Conservation (phyloP, 306 rosid species). For the Cicer arietinum region DNA sequence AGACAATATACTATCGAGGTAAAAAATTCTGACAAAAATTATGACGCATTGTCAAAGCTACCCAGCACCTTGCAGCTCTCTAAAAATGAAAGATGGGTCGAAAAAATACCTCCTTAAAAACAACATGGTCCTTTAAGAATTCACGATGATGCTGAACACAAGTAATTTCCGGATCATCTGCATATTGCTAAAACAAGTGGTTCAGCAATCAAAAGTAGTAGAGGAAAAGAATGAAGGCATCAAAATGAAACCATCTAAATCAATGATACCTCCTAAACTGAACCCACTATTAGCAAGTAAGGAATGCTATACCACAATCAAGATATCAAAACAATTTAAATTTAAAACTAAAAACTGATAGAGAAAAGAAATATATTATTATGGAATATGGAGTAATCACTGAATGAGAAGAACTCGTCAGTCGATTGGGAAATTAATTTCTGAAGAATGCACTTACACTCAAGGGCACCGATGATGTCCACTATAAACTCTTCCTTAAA, state of each 20-base stretch:
- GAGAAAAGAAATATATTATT: neutral
- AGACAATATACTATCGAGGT: conserved; percentile 7
- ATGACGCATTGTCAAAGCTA: conserved; percentile 14
- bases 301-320: conserved; percentile 7
- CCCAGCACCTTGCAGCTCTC: conserved; percentile 28
- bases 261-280: conserved; percentile 1
- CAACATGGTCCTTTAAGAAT: conserved; percentile 85
- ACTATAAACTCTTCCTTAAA: conserved; percentile 81
- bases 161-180: conserved; percentile 89
- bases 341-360: neutral
- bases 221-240: conserved; percentile 32
- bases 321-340: conserved; percentile 1
- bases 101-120: conserved; percentile 85
- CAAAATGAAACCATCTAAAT: conserved; percentile 31
- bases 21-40: neutral
- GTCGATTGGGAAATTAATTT: neutral
- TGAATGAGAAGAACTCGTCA: conserved; percentile 4
- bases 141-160: conserved; percentile 76
- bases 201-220: conserved; percentile 34
- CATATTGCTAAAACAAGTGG: conserved; percentile 40
- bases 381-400: neutral
- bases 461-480: conserved; percentile 89
- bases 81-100: conserved; percentile 10
- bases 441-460: conserved; percentile 71
- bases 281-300: conserved; percentile 24